Conservation (phyloP, 1,284 basidiomycete genomes). For the Moesziomyces globuligerus region DNA sequence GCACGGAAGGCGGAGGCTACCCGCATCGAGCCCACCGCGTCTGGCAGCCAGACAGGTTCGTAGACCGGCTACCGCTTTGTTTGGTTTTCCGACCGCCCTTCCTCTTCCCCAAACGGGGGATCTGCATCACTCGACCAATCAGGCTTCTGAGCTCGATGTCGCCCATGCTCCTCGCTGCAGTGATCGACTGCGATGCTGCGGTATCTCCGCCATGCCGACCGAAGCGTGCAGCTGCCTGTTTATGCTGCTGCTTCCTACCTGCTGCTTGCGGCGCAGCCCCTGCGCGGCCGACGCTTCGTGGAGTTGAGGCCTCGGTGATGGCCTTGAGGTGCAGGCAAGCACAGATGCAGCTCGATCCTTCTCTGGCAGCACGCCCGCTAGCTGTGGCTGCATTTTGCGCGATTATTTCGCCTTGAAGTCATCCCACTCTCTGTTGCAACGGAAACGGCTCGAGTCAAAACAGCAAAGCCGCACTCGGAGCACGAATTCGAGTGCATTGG, state of each 20-base stretch:
- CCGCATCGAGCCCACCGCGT: neutral
- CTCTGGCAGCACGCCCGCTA: constrained; percentile 20
- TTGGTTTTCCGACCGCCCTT: too few relatives aligned
- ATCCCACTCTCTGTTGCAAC: neutral
- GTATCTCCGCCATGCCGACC: constrained; percentile 1
- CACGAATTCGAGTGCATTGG: too few relatives aligned
- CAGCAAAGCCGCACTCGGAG: too few relatives aligned
- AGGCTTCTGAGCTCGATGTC: constrained; percentile 2
- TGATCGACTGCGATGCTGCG: constrained; percentile 29
- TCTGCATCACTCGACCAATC: constrained; percentile 10
- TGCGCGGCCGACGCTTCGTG: too few relatives aligned
- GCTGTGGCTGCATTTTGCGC: constrained; percentile 26
- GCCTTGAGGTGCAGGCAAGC: constrained; percentile 5
- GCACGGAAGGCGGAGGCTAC: neutral
- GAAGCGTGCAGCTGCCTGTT: too few relatives aligned
- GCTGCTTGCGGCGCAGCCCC: too few relatives aligned
- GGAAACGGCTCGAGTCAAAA: too few relatives aligned
- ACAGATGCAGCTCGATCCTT: constrained; percentile 27
- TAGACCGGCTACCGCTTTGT: too few relatives aligned
- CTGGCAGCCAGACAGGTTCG: too few relatives aligned
- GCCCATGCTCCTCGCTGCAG: constrained; percentile 29
- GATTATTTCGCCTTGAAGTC: neutral
- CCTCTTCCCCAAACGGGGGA: too few relatives aligned
- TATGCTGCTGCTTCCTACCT: too few relatives aligned
- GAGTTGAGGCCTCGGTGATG: constrained; percentile 8